Base-by-base conservation (phyloP, 2,329 filamentous ascomycete species). In the Mycosphaerella sp. region DNA sequence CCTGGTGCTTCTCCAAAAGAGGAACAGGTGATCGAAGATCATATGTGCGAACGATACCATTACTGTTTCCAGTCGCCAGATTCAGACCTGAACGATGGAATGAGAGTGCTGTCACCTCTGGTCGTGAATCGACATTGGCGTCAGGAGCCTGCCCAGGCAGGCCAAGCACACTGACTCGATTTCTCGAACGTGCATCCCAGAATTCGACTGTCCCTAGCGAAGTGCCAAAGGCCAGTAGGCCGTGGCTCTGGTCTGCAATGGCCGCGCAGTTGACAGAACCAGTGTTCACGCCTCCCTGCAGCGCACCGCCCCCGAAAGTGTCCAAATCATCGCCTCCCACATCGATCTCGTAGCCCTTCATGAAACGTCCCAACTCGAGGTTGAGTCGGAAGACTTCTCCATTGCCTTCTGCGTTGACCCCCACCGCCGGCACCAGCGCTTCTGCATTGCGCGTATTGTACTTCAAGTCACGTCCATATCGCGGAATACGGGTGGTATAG, bases 141-240 rank as follows among this genome's bases (percentile, higher is more conserved):
- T 59, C 49, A 16, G 59, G 14, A 14, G 56, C 7, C 27, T 55
- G 51, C 6, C 50, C 41, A 3, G 77, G 78, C 1, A 75, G 79
- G 10, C 84, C 78, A 1, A 98, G 74, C 14, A 91, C 78, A 13
- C 88, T 90, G 9, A 91, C 86, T 51, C 89, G 79, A 49, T 85
- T 85, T 65, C 89, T 85, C 27, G 87, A 89, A 53, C 93, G 80
- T 1, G 90, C 80, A 66, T 98, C 93, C 88, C 90, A 98, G 64
- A 97, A 91, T 67, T 98, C 93, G 21, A 97, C 88, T 0, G 91
- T 95, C n/a, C 93, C 91, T 50, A 93, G 75, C 2, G 89, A 90
- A 1, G 93, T 98, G 46, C 94, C 93, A 63, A 98, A 98, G 0
- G 91, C 90, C 30, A 90, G 78, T 4, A 98, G 76, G 50, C 93